Base-by-base conservation (phyloP, 176 grass and related monocot genomes). In the Dactylis glomerata region DNA sequence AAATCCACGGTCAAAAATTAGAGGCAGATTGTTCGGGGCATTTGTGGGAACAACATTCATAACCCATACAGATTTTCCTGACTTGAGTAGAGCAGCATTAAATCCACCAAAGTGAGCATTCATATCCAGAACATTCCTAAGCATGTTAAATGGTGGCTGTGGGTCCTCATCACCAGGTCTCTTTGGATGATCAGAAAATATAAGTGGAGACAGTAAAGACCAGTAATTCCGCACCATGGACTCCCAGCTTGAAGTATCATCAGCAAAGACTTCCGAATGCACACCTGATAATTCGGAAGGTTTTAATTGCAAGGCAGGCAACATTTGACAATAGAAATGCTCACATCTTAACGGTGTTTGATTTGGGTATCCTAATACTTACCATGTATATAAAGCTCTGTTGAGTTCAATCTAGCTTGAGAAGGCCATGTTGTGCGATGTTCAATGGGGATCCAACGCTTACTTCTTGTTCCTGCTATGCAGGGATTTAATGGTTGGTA, bases 161-260 rank as follows among this genome's bases (percentile, higher is more conserved):
- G 96, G 96, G 12, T 99, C 96, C 81, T 99, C 96, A 76, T 99
- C 96, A 76, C 96, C 96, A 28, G 96, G 96, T 84, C 96, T 88
- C 86, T 99, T 99, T 83, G 96, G 96, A 88, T 99, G 96, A 92
- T 99, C 96, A 67, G 96, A 99, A 87, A 96, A 99, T 86, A 99
- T 96, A 67, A 99, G 91, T 11, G 96, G 93, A 41, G 96, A 99
- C 54, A 99, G 78, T 82, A 99, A 90, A 73, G 96, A 96, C 96
- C 96, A 99, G 71, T 96, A 99, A 86, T 99, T 94, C 41, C 81
- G 87, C 81, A 92, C 88, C 77, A 94, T 87, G 5, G 88, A 89
- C 50, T 92, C 89, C 96, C 93, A 99, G 58, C 73, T 96, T 75
- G 90, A 83, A 71, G 88, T 82, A 86, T 99, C 92, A 85, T 91